Evolutionary conservation across 2,329 filamentous ascomycete genomes (phyloP).

Genomic region (Massarina eburnea): DNA sequence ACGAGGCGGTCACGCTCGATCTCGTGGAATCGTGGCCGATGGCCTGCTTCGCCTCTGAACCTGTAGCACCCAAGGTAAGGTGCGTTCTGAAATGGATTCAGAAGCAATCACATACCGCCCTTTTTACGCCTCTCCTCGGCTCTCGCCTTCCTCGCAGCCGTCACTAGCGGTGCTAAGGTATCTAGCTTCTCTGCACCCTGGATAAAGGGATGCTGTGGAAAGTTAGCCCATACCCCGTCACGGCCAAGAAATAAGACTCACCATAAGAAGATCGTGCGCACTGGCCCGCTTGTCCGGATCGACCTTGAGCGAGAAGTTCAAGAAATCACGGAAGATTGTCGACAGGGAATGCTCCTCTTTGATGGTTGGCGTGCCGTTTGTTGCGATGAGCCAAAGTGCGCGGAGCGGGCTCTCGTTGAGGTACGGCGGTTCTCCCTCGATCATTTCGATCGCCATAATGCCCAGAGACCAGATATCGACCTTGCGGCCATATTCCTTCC

Average conservation of each 20-base stretch:
- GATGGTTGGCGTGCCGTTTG: constrained; percentile 91
- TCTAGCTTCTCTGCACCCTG: constrained; percentile 55
- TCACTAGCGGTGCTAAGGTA: constrained; percentile 83
- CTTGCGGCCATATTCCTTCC: constrained; percentile 97
- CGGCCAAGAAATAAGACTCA: constrained; percentile 54
- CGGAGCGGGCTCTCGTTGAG: constrained; percentile 91
- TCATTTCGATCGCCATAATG: constrained; percentile 99
- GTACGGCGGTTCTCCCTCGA: constrained; percentile 96
- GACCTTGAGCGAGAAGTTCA: constrained; percentile 91
- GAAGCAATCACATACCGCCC: constrained; percentile 43
- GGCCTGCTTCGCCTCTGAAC: constrained; percentile 20
- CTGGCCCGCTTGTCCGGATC: constrained; percentile 96
- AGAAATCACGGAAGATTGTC: constrained; percentile 83
- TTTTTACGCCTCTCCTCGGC: constrained; percentile 69
- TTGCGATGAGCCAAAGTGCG: constrained; percentile 93
- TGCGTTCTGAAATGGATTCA: constrained; percentile 20
- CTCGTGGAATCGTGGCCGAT: constrained; percentile 17
- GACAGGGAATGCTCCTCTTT: constrained; percentile 88
- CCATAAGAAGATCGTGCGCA: constrained; percentile 88
- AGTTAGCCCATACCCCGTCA: constrained; percentile 14
- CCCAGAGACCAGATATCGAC: constrained; percentile 98
- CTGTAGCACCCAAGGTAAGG: constrained; percentile 25
- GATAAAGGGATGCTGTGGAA: constrained; percentile 50
- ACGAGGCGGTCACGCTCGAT: constrained; percentile 25
- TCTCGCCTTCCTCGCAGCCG: constrained; percentile 80